Base-by-base conservation (phyloP, 2,329 filamentous ascomycete species). In the Aspergillaceae sp. region DNA sequence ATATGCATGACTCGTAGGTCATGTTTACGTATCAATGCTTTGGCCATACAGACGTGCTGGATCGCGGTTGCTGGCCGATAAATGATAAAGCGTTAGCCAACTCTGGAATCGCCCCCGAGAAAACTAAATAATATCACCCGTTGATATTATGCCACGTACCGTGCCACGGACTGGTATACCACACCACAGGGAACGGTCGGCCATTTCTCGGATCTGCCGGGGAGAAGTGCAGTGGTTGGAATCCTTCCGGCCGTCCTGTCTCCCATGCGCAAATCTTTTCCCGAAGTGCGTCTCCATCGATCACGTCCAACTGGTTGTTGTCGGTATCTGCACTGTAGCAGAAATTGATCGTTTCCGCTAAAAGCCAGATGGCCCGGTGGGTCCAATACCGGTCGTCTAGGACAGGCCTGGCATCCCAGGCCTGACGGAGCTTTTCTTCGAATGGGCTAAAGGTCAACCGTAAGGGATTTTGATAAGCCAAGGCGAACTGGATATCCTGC, bases 401-500 rank as follows among this genome's bases (percentile, higher is more conserved):
- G 10, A 50, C 35, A 4, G 51, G 45, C 41, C 51, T 56, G 6
- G 56, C 43, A 38, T 50, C 47, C 62, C 62, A 65, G 51, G 54
- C 56, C 2, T 45, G 53, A 8, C 54, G 58, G 1, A 65, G 54
- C 7, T 51, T 59, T 35, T 62, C 56, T 41, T 60, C 59, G 40
- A 65, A 64, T 2, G 62, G 58, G 7, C 55, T 57, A 40, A 63
- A 55, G 5, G 56, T 56, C 10, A 65, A 44, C 28, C 62, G 57
- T 7, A 65, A 54, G 35, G 62, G 58, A 47, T 59, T 62, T 19
- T 58, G 60, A 43, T 59, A 60, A 7, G 58, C 59, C 42, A 65
- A 50, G 4, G 61, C 61, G 47, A 62, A 62, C 37, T 64, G 62
- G 19, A 65, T 62, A 45, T 65, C 62, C 43, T 65, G 62, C 50